Evolutionary conservation across 208 protist genomes (phyloP).

Genomic region (Acanthamoeba castellanii): DNA sequence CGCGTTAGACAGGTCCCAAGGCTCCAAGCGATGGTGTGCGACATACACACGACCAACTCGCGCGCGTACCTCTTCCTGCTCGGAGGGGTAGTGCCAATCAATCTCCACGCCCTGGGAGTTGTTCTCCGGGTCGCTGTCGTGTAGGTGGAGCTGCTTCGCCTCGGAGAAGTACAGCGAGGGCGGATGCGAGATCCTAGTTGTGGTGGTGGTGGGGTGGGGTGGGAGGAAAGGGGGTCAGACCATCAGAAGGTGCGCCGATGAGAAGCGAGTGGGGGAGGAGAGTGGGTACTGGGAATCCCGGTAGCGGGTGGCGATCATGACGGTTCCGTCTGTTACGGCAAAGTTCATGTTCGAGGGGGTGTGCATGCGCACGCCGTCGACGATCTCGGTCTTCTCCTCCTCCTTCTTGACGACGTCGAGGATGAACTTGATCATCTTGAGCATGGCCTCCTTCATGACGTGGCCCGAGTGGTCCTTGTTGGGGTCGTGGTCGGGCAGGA

Average conservation of each 20-base stretch:
- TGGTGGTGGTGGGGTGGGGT: too few species aligned
- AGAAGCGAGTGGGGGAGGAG: not conserved
- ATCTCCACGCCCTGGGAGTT: slow-evolving; percentile 28
- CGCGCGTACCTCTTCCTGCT: not conserved
- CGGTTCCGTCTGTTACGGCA: slow-evolving; percentile 56
- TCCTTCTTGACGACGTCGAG: slow-evolving; percentile 42
- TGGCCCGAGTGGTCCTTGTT: slow-evolving; percentile 56
- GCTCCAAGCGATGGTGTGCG: too few species aligned
- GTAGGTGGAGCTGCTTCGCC: slow-evolving; percentile 48
- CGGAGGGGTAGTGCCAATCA: slow-evolving; percentile 52
- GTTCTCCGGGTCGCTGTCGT: not conserved
- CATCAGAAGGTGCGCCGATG: not conserved
- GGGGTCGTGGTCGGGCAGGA: slow-evolving; percentile 57
- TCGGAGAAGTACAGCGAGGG: slow-evolving; percentile 71
- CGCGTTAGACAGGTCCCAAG: not conserved
- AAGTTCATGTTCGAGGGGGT: slow-evolving; percentile 67
- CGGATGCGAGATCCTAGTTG: slow-evolving; percentile 13
- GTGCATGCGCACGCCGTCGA: slow-evolving; percentile 45
- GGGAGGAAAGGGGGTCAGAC: too few species aligned
- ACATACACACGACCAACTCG: not conserved
- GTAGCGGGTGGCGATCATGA: slow-evolving; percentile 71
- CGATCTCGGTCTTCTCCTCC: slow-evolving; percentile 6
- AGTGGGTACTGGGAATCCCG: slow-evolving; percentile 31
- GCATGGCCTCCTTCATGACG: slow-evolving; percentile 60
- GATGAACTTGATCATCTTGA: slow-evolving; percentile 73